A percentile compares a stretch with the other conserved stretches of the same genome.
These are phyloP conservation scores for Chrysoporthe cubensis DNA, from an alignment of 2,329 filamentous ascomycete species.

Conservation along the genomic window DNA sequence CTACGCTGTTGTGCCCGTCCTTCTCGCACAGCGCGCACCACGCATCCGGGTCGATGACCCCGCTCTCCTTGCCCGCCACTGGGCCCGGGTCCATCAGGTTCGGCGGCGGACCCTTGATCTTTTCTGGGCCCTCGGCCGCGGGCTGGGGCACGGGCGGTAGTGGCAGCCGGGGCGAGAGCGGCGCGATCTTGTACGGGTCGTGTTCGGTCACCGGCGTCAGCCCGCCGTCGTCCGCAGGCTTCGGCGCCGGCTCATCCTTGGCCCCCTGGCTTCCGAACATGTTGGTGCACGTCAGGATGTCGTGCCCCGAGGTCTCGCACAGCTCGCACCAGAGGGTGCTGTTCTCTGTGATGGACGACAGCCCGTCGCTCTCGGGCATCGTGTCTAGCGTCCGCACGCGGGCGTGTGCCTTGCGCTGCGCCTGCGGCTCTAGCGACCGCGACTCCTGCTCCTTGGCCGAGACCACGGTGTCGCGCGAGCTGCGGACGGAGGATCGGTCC, in stretches of 20 bases:
- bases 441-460: slow-evolving; percentile 56
- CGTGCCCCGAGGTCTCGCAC: slow-evolving; percentile 88
- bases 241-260: slow-evolving; percentile 27
- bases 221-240: slow-evolving; percentile 29
- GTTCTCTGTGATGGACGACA: slow-evolving; percentile 73
- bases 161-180: slow-evolving; percentile 53
- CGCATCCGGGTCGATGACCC: slow-evolving; percentile 79
- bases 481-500: slow-evolving; percentile 62
- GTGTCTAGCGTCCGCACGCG: slow-evolving; percentile 64
- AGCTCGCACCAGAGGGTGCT: slow-evolving; percentile 91
- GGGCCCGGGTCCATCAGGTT: slow-evolving; percentile 69
- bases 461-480: slow-evolving; percentile 69
- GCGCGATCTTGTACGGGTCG: slow-evolving; percentile 56
- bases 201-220: slow-evolving; percentile 28
- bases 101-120: slow-evolving; percentile 55
- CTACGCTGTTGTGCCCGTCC: slow-evolving; percentile 94
- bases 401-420: slow-evolving; percentile 46
- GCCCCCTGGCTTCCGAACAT: slow-evolving; percentile 66
- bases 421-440: slow-evolving; percentile 48
- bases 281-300: slow-evolving; percentile 91
- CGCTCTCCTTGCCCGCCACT: slow-evolving; percentile 77
- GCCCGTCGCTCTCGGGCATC: slow-evolving; percentile 71
- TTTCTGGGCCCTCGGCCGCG: slow-evolving; percentile 42
- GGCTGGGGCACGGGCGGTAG: slow-evolving; percentile 43
- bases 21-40: slow-evolving; percentile 98